These are phyloP conservation scores for Lachancea kluyveri DNA, from an alignment of 805 yeast genomes.

Conservation along the genomic window DNA sequence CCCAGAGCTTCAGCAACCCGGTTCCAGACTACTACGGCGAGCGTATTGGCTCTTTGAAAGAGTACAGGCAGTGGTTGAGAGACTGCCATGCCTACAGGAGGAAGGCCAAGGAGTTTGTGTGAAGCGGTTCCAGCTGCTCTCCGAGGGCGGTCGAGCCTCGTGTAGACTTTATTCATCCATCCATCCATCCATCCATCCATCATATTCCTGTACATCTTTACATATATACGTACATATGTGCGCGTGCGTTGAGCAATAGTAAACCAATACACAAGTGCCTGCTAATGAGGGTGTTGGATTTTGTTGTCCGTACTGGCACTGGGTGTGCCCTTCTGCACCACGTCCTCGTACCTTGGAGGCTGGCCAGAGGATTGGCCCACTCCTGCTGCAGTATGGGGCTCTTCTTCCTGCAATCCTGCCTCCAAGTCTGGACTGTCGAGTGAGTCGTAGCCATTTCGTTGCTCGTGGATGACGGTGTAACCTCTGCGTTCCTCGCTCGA, in stretches of 20 bases:
- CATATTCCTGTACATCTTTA: conserved; percentile 7
- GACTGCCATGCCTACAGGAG: conserved; percentile 88
- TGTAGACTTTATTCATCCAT: no score
- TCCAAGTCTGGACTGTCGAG: conserved; percentile 4
- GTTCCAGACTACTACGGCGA: conserved; percentile 99
- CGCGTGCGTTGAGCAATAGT: no score
- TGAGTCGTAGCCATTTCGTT: conserved; percentile 6
- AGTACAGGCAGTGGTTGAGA: conserved; percentile 92
- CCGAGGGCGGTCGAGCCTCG: no score
- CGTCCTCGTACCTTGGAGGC: conserved; percentile 19
- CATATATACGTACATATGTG: conserved; percentile 5
- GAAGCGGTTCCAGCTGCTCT: conserved; percentile 8
- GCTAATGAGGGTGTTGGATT: conserved; percentile 12
- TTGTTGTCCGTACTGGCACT: conserved; percentile 16
- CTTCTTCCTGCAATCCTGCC: conserved; percentile 6
- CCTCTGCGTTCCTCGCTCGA: conserved; percentile 20
- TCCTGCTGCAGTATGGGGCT: background rate
- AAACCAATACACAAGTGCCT: no score
- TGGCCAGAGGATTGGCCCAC: background rate
- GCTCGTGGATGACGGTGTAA: conserved; percentile 2
- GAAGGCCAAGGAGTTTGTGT: conserved; percentile 71
- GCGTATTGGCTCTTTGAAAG: conserved; percentile 77
- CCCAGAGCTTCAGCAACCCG: conserved; percentile 86
- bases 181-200: no score
- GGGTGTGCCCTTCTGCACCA: conserved; percentile 8